Evolutionary conservation across 2,329 filamentous ascomycete genomes (phyloP), one percentile per base, ranked within the genome.

Genomic region (Chrysosporium queenslandicum): DNA sequence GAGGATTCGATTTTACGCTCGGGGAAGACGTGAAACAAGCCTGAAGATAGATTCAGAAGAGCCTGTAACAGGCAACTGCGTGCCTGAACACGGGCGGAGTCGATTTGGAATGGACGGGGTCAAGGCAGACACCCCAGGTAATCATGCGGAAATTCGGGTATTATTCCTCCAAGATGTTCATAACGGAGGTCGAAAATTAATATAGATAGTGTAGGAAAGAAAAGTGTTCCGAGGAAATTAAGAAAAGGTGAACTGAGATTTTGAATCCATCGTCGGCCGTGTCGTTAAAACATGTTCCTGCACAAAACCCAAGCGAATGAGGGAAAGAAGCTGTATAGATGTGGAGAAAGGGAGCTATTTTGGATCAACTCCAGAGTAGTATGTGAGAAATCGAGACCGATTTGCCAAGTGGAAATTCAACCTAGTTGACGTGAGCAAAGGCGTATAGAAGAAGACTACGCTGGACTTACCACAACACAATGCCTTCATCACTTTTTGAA

Each of bases 401-500:
- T 16, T 40, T 47, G 50, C 20, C 14, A 34, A 11, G 47, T 42
- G 25, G 23, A 5, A 16, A 45, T 46, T 46, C 36, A 46, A 32
- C 41, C 50, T 47, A 30, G 18, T 32, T 16, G 23, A 7, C 18
- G 27, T 52, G 4, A 47, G 32, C 18, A 46, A 34, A 14, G 21
- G 36, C 20, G 6, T 18, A 30, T 11, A 29, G 20, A 21, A 25
- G 5, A 39, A 21, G 8, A 18, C 1, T n/a, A 1, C 11, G 9
- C 7, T 2, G 16, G 63, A 71, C 68, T 63, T 72, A 79, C 87
- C 87, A 73, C 91, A 97, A 81, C 91, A 97, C 54, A 96, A 76
- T 55, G 82, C 80, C 77, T 92, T 94, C 80, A 91, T 85, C 67
- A 96, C 77, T 77, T 96, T 96, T 74, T 94, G 86, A 74, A 90